A percentile compares a stretch with the other conserved stretches of the same genome.
These are phyloP conservation scores for Acarospora socialis DNA, from an alignment of 2,329 filamentous ascomycete genomes.

Conservation along the genomic window DNA sequence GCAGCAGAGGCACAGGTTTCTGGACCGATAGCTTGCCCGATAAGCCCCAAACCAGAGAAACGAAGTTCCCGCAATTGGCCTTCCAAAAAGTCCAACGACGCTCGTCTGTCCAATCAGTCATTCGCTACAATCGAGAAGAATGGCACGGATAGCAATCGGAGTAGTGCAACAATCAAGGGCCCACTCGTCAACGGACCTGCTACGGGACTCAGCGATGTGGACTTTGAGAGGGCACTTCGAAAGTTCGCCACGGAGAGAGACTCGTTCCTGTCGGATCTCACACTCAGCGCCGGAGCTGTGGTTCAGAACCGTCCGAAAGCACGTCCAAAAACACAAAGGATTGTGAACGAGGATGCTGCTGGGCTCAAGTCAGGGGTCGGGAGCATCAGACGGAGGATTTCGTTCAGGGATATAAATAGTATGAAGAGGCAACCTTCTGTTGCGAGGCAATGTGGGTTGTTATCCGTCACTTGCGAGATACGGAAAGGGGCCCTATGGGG, in stretches of 20 bases:
- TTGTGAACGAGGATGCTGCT: slow-evolving; percentile 56
- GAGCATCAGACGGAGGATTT: slow-evolving; percentile 83
- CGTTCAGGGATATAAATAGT: slow-evolving; percentile 89
- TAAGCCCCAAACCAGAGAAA: slow-evolving; percentile 22
- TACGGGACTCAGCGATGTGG: slow-evolving; percentile 50
- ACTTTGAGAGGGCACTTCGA: slow-evolving; percentile 83
- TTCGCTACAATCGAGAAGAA: slow-evolving; percentile 32
- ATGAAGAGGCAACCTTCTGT: slow-evolving; percentile 71
- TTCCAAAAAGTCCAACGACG: slow-evolving; percentile 22
- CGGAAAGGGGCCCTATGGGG: neutral
- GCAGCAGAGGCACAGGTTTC: slow-evolving; percentile 38
- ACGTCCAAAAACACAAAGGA: slow-evolving; percentile 66
- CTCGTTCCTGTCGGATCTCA: slow-evolving; percentile 81
- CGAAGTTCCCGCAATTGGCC: slow-evolving; percentile 28
- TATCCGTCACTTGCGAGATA: slow-evolving; percentile 6
- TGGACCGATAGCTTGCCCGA: slow-evolving; percentile 25
- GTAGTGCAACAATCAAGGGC: slow-evolving; percentile 47
- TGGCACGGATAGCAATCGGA: slow-evolving; percentile 46
- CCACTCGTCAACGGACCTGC: slow-evolving; percentile 24
- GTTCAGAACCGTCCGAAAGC: slow-evolving; percentile 57
- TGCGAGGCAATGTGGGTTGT: slow-evolving; percentile 54
- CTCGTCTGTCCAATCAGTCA: slow-evolving; percentile 34
- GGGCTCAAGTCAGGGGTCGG: slow-evolving; percentile 51
- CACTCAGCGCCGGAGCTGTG: slow-evolving; percentile 72
- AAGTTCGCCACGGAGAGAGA: slow-evolving; percentile 96